phyloP scores from a whole-genome alignment of 371 early-diverging fungal species.

The Vittaforma corneae region DNA sequence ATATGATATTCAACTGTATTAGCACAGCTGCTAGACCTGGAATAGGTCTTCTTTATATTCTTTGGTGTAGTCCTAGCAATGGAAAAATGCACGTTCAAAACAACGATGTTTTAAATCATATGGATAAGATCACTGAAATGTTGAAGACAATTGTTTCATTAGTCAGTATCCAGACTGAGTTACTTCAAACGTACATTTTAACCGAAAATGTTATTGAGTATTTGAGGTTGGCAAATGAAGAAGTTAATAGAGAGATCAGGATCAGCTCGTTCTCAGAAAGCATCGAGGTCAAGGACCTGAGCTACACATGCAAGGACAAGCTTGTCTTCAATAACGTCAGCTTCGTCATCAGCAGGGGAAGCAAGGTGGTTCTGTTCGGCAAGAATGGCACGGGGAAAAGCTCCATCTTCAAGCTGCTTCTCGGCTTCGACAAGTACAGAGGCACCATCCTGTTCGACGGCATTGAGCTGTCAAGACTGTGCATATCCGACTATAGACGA shows the following conservation, averaged over 20 bases:
- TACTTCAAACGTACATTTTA: background rate
- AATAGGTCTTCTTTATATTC: background rate
- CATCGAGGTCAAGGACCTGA: background rate
- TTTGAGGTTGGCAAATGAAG: background rate
- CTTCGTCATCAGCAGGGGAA: constrained; percentile 60
- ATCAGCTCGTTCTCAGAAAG: background rate
- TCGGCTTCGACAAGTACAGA: constrained; percentile 28
- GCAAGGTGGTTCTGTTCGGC: constrained; percentile 67
- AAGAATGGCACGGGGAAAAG: constrained; percentile 97
- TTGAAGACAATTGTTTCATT: background rate
- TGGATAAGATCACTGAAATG: background rate
- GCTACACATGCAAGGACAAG: background rate
- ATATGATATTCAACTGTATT: background rate
- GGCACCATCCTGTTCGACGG: constrained; percentile 51
- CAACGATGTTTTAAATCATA: too few relatives aligned
- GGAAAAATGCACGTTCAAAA: too few relatives aligned
- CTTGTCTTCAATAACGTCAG: constrained; percentile 67
- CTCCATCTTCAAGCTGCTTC: constrained; percentile 65
- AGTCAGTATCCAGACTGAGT: background rate
- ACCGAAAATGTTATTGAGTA: background rate
- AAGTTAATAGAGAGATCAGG: background rate
- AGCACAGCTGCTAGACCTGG: background rate
- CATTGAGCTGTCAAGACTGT: constrained; percentile 28
- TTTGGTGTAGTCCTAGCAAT: too few relatives aligned
- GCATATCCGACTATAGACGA: constrained; percentile 11